Evolutionary conservation across 1,284 basidiomycete genomes (phyloP), one percentile per base, ranked within the genome.

Genomic region (Hemileia vastatrix): DNA sequence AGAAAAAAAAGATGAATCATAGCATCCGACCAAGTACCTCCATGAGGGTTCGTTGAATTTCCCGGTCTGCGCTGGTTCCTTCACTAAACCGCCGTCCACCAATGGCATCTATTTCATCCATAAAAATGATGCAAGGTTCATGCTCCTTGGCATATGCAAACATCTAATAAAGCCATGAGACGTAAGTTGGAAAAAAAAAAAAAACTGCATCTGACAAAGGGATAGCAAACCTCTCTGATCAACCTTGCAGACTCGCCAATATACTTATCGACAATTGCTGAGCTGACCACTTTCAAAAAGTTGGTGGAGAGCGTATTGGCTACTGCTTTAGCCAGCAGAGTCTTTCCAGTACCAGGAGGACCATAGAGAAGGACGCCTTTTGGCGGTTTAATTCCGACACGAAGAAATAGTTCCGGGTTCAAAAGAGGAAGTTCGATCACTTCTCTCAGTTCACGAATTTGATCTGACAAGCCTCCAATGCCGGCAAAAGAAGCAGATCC

Each of bases 181-280:
- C 23, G 5, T 4, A 21, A 6, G 15, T 21, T 5, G 27, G 32
- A 13, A 9, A 45, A 40, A 24, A 13, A 9, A n/a, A 47, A 45
- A 23, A 54, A 54, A 6, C 8, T 15, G 13, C 19, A 49, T 18
- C 6, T 49, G 8, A 49, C 40, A 18, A 60, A 24, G 48, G 24
- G 18, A 32, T 5, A 2, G 55, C 59, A 54, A 45, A 62, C 62
- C 31, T 58, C 62, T 24, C 90, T 83, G 23, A 99, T 86, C 4
- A 97, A 84, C 63, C 94, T 83, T 11, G 94, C 94, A 65, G 87
- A 90, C 80, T 98, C 95, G 70, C 95, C 95, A 65, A 98, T 98
- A 77, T 98, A 99, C 79, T 98, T 98, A 82, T 98, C 94, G 63
- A 98, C 95, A 69, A 99, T 97, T 19, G 94, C 95, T n/a, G 90